Evolutionary conservation across 345 rosid genomes (phyloP), one percentile per base, ranked within the genome.

Genomic region (Gossypium raimondii): DNA sequence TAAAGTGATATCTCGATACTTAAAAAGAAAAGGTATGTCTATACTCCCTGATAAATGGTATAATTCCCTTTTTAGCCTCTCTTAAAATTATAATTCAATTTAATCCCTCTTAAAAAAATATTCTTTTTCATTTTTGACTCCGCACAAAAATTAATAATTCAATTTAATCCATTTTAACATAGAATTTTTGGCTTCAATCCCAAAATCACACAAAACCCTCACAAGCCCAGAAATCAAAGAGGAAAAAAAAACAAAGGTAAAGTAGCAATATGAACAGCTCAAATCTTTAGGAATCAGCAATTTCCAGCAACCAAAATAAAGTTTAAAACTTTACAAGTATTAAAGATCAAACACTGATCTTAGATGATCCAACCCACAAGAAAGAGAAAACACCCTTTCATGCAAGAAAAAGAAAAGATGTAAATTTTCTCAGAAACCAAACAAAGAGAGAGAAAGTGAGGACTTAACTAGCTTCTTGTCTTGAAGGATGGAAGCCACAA

Each of bases 401-500:
- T 68, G 56, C 56, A 67, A 13, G 47, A 12, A 34, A n/a, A 14
- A 47, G 25, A 57, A 60, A 45, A 73, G 6, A 4, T 73, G 44
- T 47, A 61, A 20, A 65, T 4, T 66, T 75, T 79, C 81, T 34
- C 72, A 67, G 72, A 34, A 52, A 72, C 71, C 75, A 77, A 74
- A 76, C 66, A 74, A n/a, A 43, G 27, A 34, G 16, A 41, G 24
- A 14, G 56, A 61, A 20, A 13, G 7, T 50, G 70, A 27, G 57
- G 25, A 63, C 45, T 51, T 75, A 47, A 83, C 83, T 67, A 83
- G 86, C 69, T 79, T 81, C 67, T 81, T 75, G 58, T 79, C 82
- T 14, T 79, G 81, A 63, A 85, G 83, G 62, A 81, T 81, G 71
- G 88, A 83, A 18, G 79, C 52, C 70, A 78, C 77, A 27, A 83